Percentiles rank a stretch among this genome's conserved stretches.
phyloP scores from a whole-genome alignment of 345 rosid species.

The Eucalyptus polybractea region DNA sequence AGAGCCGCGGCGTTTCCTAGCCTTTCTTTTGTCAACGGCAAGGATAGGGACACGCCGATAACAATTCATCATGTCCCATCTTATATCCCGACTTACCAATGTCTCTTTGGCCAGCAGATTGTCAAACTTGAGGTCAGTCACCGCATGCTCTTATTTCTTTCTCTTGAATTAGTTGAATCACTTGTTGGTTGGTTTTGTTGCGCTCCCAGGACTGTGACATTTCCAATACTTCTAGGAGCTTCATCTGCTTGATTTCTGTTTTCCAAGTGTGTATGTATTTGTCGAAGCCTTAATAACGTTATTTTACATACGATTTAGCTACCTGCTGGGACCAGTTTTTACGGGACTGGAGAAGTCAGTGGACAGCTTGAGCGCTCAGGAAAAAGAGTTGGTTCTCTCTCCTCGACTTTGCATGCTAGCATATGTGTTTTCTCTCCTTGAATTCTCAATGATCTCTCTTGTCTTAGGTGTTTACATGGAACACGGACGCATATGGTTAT shows the following conservation, averaged over 20 bases:
- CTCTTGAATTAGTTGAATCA: background rate
- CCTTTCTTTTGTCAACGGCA: slow-evolving; percentile 43
- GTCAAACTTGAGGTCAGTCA: slow-evolving; percentile 52
- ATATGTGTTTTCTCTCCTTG: background rate
- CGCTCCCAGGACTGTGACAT: background rate
- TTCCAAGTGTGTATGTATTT: background rate
- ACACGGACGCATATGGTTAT: slow-evolving; percentile 80
- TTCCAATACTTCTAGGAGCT: background rate
- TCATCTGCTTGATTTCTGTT: background rate
- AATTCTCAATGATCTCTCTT: background rate
- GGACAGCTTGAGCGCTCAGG: slow-evolving; percentile 93
- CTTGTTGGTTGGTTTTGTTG: background rate
- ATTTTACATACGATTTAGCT: slow-evolving; percentile 20
- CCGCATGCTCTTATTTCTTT: background rate
- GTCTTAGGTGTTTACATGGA: slow-evolving; percentile 81
- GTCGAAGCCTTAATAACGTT: background rate
- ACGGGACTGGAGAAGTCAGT: slow-evolving; percentile 96
- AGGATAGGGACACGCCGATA: slow-evolving; percentile 43
- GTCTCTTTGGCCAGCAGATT: slow-evolving; percentile 38
- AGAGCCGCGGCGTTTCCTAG: slow-evolving; percentile 57
- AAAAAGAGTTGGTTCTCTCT: slow-evolving; percentile 44
- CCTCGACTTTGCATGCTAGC: background rate
- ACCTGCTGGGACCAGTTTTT: slow-evolving; percentile 70
- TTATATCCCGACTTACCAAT: slow-evolving; percentile 32
- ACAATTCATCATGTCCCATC: slow-evolving; percentile 25